Conservation (phyloP, 2,329 filamentous ascomycete genomes). For the Ophiostoma populinum region DNA sequence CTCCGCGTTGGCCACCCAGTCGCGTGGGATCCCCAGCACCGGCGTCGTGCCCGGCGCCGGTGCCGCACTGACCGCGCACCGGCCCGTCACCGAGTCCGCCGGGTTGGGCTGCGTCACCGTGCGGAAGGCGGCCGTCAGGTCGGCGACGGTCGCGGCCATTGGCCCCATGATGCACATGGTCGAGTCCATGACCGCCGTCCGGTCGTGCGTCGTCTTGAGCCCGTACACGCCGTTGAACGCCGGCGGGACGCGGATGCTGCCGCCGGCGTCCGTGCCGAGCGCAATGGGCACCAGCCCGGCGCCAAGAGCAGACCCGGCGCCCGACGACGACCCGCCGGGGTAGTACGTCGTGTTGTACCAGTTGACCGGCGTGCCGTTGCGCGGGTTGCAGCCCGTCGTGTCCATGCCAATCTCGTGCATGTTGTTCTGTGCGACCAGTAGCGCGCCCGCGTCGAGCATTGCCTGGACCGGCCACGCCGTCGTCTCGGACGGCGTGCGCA, state of each 20-base stretch:
- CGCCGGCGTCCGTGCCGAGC: conserved; percentile 57
- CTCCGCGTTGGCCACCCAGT: conserved; percentile 55
- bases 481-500: conserved; percentile 29
- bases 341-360: conserved; percentile 64
- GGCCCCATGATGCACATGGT: conserved; percentile 52
- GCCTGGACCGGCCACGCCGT: conserved; percentile 56
- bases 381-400: conserved; percentile 68
- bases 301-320: conserved; percentile 52
- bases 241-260: conserved; percentile 56
- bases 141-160: conserved; percentile 56
- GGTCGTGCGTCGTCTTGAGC: conserved; percentile 61
- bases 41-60: too few relatives aligned
- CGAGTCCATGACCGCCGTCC: conserved; percentile 39
- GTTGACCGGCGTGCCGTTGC: conserved; percentile 58
- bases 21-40: conserved; percentile 50
- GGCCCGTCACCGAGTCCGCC: conserved; percentile 36
- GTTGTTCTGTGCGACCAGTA: conserved; percentile 58
- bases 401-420: conserved; percentile 75
- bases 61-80: conserved; percentile 31
- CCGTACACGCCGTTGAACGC: conserved; percentile 68
- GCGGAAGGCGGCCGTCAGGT: conserved; percentile 69
- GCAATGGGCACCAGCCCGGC: conserved; percentile 59
- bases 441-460: conserved; percentile 56
- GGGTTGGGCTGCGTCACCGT: conserved; percentile 60
- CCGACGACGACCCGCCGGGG: conserved; percentile 65